Evolutionary conservation across 148 eudicot species (phyloP), one percentile per base, ranked within the genome.

Genomic region (Rhododendron henanense): DNA sequence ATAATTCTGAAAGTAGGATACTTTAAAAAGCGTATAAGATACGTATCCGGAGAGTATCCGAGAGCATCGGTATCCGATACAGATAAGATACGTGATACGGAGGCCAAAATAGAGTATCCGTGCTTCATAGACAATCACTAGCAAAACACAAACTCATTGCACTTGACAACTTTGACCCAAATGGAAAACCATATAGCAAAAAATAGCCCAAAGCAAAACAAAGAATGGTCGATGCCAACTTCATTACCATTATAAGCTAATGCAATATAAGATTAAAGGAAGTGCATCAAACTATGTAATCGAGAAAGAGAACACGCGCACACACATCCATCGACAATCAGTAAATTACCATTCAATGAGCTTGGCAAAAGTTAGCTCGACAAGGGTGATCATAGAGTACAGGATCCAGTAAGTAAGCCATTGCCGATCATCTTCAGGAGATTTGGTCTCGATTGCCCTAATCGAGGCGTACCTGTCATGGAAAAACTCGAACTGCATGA

Each of bases 351-450:
- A 95, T 86, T 97, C 98, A 88, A 97, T 90, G 83, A 94, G 87
- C 84, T 88, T 93, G 69, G 94, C 90, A 89, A 95, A 97, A 53
- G 99, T 97, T 67, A 97, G 95, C 96, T 97, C 98, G 51, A 95
- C 90, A 63, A 97, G 98, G 59, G 99, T 94, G 79, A 95, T 95
- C 90, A 97, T 88, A 4, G 99, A 97, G 85, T 97, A 95, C 39
- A 97, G 91, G 86, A 97, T 88, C 99, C 99, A 97, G 84, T 97
- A 97, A n/a, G 99, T 97, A 55, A 97, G 98, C 99, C 99, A 97
- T 75, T 97, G 98, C 86, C 94, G 94, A 87, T 97, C 98, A 82
- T 97, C 98, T 41, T 88, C 85, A 18, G 94, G 93, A 41, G 98
- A 95, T 86, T 92, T 97, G 79, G 92, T 93, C 90, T 97, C 99